Conservation (phyloP, 2,329 filamentous ascomycete genomes). For the Pseudocercospora fijiensis region DNA sequence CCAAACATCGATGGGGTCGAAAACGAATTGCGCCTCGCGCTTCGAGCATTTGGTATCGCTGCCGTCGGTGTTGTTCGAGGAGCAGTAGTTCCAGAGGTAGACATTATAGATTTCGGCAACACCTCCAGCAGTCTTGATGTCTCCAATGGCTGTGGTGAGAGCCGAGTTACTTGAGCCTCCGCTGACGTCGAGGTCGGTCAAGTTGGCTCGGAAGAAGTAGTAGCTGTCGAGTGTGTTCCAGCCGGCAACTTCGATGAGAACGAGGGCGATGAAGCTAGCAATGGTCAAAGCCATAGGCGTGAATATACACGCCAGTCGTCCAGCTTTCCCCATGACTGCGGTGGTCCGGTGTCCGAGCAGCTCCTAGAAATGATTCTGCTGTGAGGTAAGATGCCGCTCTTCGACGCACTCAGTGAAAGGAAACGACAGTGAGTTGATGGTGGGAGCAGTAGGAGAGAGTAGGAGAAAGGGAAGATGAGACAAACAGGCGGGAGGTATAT, state of each 20-base stretch:
- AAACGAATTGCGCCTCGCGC: constrained; percentile 73
- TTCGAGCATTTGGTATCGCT: constrained; percentile 64
- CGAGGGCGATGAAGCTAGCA: constrained; percentile 68
- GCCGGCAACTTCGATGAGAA: constrained; percentile 59
- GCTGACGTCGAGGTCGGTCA: constrained; percentile 37
- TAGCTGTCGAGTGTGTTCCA: constrained; percentile 54
- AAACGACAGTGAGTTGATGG: background rate
- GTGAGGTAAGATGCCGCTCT: background rate
- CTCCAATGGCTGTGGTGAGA: constrained; percentile 40
- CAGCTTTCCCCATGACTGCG: constrained; percentile 65
- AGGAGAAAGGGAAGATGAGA: background rate
- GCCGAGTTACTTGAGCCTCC: constrained; percentile 31
- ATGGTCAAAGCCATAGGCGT: constrained; percentile 80
- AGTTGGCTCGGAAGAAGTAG: constrained; percentile 53
- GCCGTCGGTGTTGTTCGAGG: constrained; percentile 50
- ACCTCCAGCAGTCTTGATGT: constrained; percentile 41
- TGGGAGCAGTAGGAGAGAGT: background rate
- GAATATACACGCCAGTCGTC: constrained; percentile 81
- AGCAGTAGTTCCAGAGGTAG: constrained; percentile 85
- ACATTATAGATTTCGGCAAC: constrained; percentile 78
- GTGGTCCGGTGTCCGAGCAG: constrained; percentile 8
- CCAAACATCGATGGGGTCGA: constrained; percentile 67
- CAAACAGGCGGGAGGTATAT: constrained; percentile 3
- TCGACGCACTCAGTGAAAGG: background rate
- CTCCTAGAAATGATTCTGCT: background rate